Percentiles rank a stretch among this genome's conserved stretches.
These are phyloP conservation scores for Fusarium floridanum DNA, from an alignment of 2,329 filamentous ascomycete genomes.

Conservation along the genomic window DNA sequence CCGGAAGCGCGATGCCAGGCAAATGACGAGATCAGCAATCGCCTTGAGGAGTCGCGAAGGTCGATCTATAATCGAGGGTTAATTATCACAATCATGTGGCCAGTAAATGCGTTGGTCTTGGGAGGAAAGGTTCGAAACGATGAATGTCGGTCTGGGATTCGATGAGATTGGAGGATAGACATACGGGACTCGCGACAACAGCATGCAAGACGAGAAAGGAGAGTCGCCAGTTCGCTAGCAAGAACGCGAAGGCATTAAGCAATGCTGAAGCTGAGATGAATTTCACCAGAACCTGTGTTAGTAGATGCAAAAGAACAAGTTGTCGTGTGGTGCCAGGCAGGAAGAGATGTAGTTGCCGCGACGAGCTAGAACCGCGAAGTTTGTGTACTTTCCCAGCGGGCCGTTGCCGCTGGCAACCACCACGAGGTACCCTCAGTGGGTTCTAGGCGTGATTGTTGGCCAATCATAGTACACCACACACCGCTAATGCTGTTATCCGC, in stretches of 20 bases:
- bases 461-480: slow-evolving; percentile 27
- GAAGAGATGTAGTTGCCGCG: slow-evolving; percentile 34
- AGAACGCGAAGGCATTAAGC: slow-evolving; percentile 42
- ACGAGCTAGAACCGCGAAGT: slow-evolving; percentile 34
- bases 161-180: slow-evolving; percentile 36
- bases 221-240: slow-evolving; percentile 24
- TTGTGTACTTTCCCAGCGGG: slow-evolving; percentile 52
- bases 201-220: slow-evolving; percentile 45
- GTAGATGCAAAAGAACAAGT: slow-evolving; percentile 39
- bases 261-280: slow-evolving; percentile 43
- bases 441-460: background rate
- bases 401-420: slow-evolving; percentile 52
- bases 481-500: slow-evolving; percentile 1
- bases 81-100: slow-evolving; percentile 10
- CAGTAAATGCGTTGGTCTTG: background rate
- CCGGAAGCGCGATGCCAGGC: slow-evolving; percentile 16
- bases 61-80: slow-evolving; percentile 23
- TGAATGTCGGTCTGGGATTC: slow-evolving; percentile 18
- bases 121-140: background rate
- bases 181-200: slow-evolving; percentile 44
- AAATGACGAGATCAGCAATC: slow-evolving; percentile 32
- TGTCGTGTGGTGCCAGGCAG: slow-evolving; percentile 30
- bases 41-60: slow-evolving; percentile 25
- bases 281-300: slow-evolving; percentile 36
- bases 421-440: background rate